phyloP scores from a whole-genome alignment of 768 basidiomycete genomes.

The Pisolithus sp. region DNA sequence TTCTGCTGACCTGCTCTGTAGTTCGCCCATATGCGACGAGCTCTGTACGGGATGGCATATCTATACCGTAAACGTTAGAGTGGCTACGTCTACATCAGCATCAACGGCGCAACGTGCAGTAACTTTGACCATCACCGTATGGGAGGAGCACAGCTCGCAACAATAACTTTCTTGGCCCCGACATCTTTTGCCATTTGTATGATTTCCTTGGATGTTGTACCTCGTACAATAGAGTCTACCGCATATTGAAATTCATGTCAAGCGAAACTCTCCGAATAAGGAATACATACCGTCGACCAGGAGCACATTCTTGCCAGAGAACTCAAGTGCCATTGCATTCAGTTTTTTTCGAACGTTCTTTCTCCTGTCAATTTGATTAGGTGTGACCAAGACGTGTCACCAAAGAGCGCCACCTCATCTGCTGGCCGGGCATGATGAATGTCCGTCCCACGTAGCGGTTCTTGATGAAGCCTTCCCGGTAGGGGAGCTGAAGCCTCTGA shows the following conservation, averaged over 20 bases:
- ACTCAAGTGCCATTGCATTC: constrained; percentile 98
- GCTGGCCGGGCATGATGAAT: constrained; percentile 99
- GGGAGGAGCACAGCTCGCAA: constrained; percentile 95
- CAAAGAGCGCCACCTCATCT: constrained; percentile 58
- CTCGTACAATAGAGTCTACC: constrained; percentile 94
- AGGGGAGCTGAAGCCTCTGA: constrained; percentile 82
- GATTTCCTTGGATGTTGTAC: constrained; percentile 97
- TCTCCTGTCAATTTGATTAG: constrained; percentile 39
- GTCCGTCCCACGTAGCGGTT: constrained; percentile 98
- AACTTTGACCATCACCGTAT: constrained; percentile 53
- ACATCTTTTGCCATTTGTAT: constrained; percentile 99
- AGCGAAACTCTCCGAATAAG: not conserved
- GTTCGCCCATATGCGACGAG: constrained; percentile 82
- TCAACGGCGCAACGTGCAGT: not conserved
- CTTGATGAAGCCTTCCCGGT: constrained; percentile 97
- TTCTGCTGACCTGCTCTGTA: constrained; percentile 60
- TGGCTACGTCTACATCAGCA: constrained; percentile 37
- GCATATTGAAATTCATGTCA: not conserved
- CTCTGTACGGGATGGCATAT: constrained; percentile 95
- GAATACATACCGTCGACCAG: constrained; percentile 79
- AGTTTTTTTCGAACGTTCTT: constrained; percentile 95
- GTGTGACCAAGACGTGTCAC: too few species aligned
- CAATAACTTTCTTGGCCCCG: constrained; percentile 91
- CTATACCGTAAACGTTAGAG: constrained; percentile 97
- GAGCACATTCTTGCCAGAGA: constrained; percentile 84